Conservation (phyloP, 164 flowering plant species). For the Vitis riparia region DNA sequence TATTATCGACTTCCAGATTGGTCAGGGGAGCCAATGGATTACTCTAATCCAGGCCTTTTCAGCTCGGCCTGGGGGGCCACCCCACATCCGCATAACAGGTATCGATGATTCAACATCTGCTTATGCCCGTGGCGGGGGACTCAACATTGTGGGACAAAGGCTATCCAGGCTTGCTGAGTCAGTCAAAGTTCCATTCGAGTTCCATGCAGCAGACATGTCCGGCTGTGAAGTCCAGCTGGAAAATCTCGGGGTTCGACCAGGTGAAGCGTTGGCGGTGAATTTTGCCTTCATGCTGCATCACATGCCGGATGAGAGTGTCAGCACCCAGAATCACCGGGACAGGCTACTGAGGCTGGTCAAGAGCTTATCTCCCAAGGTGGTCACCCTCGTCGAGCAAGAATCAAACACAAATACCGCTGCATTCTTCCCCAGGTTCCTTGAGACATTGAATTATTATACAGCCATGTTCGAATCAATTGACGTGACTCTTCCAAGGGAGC, state of each 20-base stretch:
- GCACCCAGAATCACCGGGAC: constrained; percentile 48
- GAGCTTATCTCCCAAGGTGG: constrained; percentile 52
- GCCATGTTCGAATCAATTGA: constrained; percentile 65
- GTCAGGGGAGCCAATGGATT: constrained; percentile 56
- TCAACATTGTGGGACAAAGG: constrained; percentile 34
- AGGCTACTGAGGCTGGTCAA: constrained; percentile 46
- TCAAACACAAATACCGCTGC: constrained; percentile 56
- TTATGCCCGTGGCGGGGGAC: constrained; percentile 50
- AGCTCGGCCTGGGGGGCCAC: constrained; percentile 58
- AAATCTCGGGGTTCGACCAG: constrained; percentile 32
- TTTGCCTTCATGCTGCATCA: constrained; percentile 58
- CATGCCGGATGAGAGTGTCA: constrained; percentile 59
- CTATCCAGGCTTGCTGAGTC: constrained; percentile 39
- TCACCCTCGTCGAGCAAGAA: constrained; percentile 64
- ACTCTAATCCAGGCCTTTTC: constrained; percentile 54
- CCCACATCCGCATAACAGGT: constrained; percentile 57
- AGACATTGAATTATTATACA: constrained; percentile 43
- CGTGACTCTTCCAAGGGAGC: constrained; percentile 41
- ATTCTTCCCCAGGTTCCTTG: constrained; percentile 47
- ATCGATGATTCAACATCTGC: constrained; percentile 47
- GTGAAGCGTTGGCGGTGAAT: constrained; percentile 57
- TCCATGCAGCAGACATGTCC: constrained; percentile 37
- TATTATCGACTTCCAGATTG: constrained; percentile 56
- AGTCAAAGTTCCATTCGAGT: constrained; percentile 54
- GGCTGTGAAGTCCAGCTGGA: constrained; percentile 32